Conservation (phyloP, 2,329 filamentous ascomycete genomes). For the Epichloe sp. region DNA sequence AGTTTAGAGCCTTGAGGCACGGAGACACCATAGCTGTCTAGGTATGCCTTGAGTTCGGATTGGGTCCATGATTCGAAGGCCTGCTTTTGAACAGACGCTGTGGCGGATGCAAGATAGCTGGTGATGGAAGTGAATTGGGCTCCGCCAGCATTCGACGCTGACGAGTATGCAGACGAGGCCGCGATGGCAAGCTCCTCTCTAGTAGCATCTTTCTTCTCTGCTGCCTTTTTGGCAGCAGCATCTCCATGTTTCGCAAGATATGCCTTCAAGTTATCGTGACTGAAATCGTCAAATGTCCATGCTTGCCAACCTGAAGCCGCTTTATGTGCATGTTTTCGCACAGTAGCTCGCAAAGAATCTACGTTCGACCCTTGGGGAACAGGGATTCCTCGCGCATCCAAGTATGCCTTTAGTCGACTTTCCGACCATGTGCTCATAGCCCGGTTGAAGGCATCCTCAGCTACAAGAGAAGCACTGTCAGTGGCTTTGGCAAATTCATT, state of each 20-base stretch:
- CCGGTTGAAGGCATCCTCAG: constrained; percentile 53
- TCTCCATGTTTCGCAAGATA: constrained; percentile 41
- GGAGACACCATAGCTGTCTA: constrained; percentile 63
- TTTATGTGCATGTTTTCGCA: constrained; percentile 61
- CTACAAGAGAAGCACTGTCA: constrained; percentile 48
- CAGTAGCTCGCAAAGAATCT: constrained; percentile 60
- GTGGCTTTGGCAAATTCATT: constrained; percentile 70
- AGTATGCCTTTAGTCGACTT: constrained; percentile 62
- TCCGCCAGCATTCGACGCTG: constrained; percentile 46
- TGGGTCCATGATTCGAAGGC: constrained; percentile 63
- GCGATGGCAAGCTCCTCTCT: constrained; percentile 62
- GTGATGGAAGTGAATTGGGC: constrained; percentile 53
- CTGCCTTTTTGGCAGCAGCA: constrained; percentile 41
- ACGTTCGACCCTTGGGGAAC: constrained; percentile 59
- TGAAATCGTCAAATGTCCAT: constrained; percentile 73
- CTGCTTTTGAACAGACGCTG: constrained; percentile 48
- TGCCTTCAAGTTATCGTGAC: constrained; percentile 52
- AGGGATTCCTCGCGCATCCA: constrained; percentile 64
- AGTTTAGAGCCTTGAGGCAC: constrained; percentile 53
- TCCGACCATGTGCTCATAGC: constrained; percentile 56
- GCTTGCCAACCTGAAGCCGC: constrained; percentile 53
- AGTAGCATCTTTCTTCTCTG: constrained; percentile 49
- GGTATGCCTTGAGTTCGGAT: constrained; percentile 62
- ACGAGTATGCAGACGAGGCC: constrained; percentile 46
- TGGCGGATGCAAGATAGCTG: constrained; percentile 54